Evolutionary conservation across 768 basidiomycete species (phyloP).

Genomic region (Phanerochaete carnosa): DNA sequence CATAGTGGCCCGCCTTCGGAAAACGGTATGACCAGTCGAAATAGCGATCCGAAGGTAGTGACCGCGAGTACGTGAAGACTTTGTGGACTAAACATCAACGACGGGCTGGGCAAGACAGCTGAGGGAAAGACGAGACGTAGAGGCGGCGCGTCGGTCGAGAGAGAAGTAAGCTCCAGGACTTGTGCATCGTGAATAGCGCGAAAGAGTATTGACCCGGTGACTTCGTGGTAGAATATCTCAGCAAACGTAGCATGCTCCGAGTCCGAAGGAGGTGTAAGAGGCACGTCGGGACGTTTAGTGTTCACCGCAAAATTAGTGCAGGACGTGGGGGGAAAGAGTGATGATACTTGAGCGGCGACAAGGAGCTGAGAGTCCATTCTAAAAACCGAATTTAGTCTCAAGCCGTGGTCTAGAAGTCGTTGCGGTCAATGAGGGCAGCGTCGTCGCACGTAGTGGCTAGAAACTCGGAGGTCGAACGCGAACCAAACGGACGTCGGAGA

Average conservation of each 20-base stretch:
- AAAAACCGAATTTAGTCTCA: neutral
- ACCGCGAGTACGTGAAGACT: conserved; percentile 72
- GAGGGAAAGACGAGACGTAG: conserved; percentile 80
- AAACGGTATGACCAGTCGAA: conserved; percentile 66
- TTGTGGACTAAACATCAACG: conserved; percentile 42
- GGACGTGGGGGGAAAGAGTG: conserved; percentile 52
- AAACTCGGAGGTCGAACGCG: neutral
- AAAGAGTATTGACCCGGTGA: conserved; percentile 64
- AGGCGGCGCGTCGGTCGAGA: conserved; percentile 60
- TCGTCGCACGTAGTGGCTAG: neutral
- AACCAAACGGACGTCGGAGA: neutral
- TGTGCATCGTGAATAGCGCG: conserved; percentile 73
- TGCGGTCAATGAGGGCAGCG: neutral
- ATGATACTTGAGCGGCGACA: conserved; percentile 43
- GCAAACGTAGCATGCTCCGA: conserved; percentile 74
- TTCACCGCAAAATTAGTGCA: conserved; percentile 51
- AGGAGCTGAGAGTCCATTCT: conserved; percentile 22
- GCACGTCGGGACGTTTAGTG: conserved; percentile 54
- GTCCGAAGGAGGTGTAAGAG: conserved; percentile 37
- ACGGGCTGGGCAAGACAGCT: conserved; percentile 58
- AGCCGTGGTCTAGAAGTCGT: neutral
- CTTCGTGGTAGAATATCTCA: conserved; percentile 50
- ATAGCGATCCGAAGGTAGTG: conserved; percentile 67
- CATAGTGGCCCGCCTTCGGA: conserved; percentile 51
- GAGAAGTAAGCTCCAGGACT: conserved; percentile 74